phyloP scores from a whole-genome alignment of 805 yeast species.

The Martiniozyma abietophila region DNA sequence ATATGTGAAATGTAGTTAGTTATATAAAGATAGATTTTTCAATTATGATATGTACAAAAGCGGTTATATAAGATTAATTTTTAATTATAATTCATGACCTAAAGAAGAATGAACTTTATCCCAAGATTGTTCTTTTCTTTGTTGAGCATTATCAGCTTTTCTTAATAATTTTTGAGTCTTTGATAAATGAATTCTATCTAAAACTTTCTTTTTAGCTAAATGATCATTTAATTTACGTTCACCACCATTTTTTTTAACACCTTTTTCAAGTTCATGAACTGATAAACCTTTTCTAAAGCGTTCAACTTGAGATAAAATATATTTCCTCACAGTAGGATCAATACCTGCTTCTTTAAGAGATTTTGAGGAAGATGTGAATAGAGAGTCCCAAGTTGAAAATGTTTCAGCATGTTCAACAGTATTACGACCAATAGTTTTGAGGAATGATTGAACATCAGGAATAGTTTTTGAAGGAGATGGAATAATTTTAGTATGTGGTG shows the following conservation, averaged over 20 bases:
- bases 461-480: constrained; percentile 45
- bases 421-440: constrained; percentile 71
- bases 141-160: constrained; percentile 14
- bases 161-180: constrained; percentile 23
- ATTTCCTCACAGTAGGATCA: constrained; percentile 61
- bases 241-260: constrained; percentile 65
- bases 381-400: constrained; percentile 65
- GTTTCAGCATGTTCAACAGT: constrained; percentile 55
- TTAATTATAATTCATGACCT: constrained; percentile 4
- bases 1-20: neutral
- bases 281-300: constrained; percentile 43
- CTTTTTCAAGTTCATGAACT: constrained; percentile 28
- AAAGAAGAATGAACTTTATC: constrained; percentile 18
- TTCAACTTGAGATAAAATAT: constrained; percentile 66
- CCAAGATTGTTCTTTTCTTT: constrained; percentile 14
- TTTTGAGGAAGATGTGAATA: constrained; percentile 47
- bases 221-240: constrained; percentile 69
- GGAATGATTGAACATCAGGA: constrained; percentile 67
- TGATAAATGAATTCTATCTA: constrained; percentile 35
- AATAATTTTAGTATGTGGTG: constrained; percentile 13
- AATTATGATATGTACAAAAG: neutral
- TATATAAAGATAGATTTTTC: neutral
- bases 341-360: constrained; percentile 69
- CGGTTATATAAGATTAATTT: too few relatives aligned
- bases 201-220: constrained; percentile 50